Evolutionary conservation across 192 early-diverging fungal genomes (phyloP).

Genomic region (Linnemannia schmuckeri): DNA sequence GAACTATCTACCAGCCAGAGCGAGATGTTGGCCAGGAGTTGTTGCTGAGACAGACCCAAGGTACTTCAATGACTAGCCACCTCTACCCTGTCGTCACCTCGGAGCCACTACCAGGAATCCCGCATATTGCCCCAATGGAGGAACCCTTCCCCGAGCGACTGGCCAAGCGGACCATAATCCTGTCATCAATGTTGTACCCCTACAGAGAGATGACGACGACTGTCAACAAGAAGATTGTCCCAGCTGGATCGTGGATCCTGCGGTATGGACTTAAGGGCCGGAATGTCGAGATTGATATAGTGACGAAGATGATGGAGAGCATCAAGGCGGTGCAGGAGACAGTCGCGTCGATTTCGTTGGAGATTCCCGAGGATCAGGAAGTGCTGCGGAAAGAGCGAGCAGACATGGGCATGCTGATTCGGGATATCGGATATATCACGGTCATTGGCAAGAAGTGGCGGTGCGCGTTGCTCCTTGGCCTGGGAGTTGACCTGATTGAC

Average conservation of each 20-base stretch:
- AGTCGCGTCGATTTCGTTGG: slow-evolving; percentile 2
- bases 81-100: slow-evolving; percentile 20
- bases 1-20: slow-evolving; percentile 5
- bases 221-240: slow-evolving; percentile 57
- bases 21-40: slow-evolving; percentile 14
- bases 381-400: background rate
- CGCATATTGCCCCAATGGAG: background rate
- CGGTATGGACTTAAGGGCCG: slow-evolving; percentile 69
- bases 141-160: slow-evolving; percentile 13
- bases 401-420: slow-evolving; percentile 67
- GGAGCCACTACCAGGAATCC: background rate
- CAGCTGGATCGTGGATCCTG: slow-evolving; percentile 59
- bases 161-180: slow-evolving; percentile 58
- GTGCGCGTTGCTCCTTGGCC: slow-evolving; percentile 57
- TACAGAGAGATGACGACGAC: slow-evolving; percentile 52
- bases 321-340: slow-evolving; percentile 5
- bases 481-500: slow-evolving; percentile 60
- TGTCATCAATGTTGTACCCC: slow-evolving; percentile 69
- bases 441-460: slow-evolving; percentile 65
- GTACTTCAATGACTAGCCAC: slow-evolving; percentile 1
- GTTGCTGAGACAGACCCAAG: slow-evolving; percentile 10
- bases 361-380: background rate
- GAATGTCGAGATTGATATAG: slow-evolving; percentile 34
- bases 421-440: slow-evolving; percentile 63
- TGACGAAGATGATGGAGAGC: slow-evolving; percentile 31